Conservation (phyloP, 164 flowering plant genomes). For the Aristolochia fimbriata region DNA sequence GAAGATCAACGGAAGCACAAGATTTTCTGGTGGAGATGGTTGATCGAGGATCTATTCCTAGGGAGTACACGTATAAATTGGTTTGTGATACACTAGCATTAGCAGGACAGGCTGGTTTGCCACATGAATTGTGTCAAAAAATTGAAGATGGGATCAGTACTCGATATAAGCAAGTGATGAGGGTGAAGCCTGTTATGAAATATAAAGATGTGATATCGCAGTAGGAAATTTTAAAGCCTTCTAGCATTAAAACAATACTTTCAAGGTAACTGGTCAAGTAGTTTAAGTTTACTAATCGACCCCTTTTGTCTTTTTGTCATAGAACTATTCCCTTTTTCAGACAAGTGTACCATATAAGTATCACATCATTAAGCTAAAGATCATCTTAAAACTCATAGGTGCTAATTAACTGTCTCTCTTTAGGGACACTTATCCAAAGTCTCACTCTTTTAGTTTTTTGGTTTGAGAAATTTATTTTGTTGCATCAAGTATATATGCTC, state of each 20-base stretch:
- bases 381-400: not conserved
- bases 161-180: slow-evolving; percentile 42
- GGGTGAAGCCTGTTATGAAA: slow-evolving; percentile 53
- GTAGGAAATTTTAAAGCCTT: not conserved
- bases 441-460: not conserved
- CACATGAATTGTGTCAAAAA: slow-evolving; percentile 28
- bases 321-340: too few relatives aligned
- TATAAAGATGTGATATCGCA: slow-evolving; percentile 6
- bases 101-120: slow-evolving; percentile 23
- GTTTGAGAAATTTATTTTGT: not conserved
- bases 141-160: slow-evolving; percentile 52
- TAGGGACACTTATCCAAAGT: too few relatives aligned
- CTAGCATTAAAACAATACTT: not conserved
- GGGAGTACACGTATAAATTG: slow-evolving; percentile 76
- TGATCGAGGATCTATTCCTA: slow-evolving; percentile 64
- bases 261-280: not conserved
- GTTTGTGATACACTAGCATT: slow-evolving; percentile 43
- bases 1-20: slow-evolving; percentile 57
- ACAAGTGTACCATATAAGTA: too few relatives aligned
- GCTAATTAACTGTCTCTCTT: too few relatives aligned
- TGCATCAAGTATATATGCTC: not conserved
- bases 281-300: not conserved
- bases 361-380: too few relatives aligned
- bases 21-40: slow-evolving; percentile 63
- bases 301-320: too few relatives aligned